Percentiles rank a stretch among this genome's conserved stretches.
Conservation (phyloP, 352 stramenopile species). For the Sclerospora graminicola region DNA sequence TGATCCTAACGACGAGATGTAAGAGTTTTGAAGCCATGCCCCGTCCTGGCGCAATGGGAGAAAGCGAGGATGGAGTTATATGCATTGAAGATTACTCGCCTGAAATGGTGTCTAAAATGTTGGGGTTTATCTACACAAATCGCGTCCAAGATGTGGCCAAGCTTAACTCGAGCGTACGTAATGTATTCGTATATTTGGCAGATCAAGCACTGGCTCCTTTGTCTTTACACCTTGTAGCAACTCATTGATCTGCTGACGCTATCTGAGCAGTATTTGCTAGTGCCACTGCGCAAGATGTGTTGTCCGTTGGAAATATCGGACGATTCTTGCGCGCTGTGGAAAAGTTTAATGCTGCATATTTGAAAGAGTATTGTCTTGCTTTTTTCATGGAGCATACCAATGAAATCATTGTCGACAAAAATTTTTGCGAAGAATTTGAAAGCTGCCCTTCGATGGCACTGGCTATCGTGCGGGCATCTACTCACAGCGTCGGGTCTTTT, state of each 20-base stretch:
- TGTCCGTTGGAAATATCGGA: conserved; percentile 66
- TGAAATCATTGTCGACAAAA: conserved; percentile 76
- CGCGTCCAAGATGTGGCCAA: conserved; percentile 68
- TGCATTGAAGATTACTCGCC: conserved; percentile 62
- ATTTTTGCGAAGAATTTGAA: conserved; percentile 65
- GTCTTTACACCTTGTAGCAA: conserved; percentile 37
- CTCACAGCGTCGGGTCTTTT: conserved; percentile 17
- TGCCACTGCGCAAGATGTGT: conserved; percentile 56
- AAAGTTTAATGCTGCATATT: conserved; percentile 66
- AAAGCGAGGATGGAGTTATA: conserved; percentile 75
- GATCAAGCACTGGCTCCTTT: not conserved
- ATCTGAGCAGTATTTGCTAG: conserved; percentile 71
- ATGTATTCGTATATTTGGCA: no score
- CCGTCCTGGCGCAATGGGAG: conserved; percentile 69
- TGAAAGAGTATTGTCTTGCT: conserved; percentile 75
- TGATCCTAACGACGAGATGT: conserved; percentile 75
- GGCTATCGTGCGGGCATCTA: conserved; percentile 62
- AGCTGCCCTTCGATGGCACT: conserved; percentile 62
- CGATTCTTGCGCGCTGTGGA: conserved; percentile 71
- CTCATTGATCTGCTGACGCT: conserved; percentile 74
- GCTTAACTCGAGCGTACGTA: conserved; percentile 57
- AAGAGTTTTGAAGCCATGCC: conserved; percentile 87
- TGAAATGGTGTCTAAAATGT: conserved; percentile 65
- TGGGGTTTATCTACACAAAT: conserved; percentile 91
- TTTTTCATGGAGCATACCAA: conserved; percentile 70